Conservation (phyloP, 768 basidiomycete species). For the Panaeolus cyanescens region DNA sequence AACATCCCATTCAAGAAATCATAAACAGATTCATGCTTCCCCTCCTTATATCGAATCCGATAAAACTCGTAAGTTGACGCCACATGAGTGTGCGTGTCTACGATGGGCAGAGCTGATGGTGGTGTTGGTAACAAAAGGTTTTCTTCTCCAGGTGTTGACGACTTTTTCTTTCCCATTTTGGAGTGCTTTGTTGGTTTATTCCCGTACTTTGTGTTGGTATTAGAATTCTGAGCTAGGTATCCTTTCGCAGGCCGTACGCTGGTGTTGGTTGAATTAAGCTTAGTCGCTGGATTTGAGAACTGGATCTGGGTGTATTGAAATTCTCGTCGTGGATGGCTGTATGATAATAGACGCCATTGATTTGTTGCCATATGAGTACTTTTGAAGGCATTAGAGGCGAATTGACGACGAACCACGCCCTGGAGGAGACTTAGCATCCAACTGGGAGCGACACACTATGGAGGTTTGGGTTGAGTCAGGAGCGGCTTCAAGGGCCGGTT, state of each 20-base stretch:
- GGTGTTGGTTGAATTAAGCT: background rate
- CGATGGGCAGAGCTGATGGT: constrained; percentile 43
- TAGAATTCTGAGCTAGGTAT: background rate
- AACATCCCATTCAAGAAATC: constrained; percentile 73
- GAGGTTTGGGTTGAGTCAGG: background rate
- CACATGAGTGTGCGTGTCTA: constrained; percentile 90
- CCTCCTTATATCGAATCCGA: constrained; percentile 58
- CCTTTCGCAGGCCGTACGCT: background rate
- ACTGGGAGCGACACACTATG: background rate
- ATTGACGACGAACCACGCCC: background rate
- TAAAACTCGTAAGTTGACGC: constrained; percentile 72
- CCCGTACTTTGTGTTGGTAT: background rate
- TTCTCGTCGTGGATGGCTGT: background rate
- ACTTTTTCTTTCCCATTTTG: background rate
- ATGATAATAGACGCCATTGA: background rate
- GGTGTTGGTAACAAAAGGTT: constrained; percentile 38
- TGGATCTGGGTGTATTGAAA: background rate
- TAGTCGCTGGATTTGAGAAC: background rate
- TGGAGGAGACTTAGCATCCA: background rate
- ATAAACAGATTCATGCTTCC: constrained; percentile 54
- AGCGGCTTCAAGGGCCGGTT: background rate
- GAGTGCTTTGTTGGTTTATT: background rate
- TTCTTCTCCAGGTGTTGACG: constrained; percentile 33
- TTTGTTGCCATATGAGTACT: background rate
- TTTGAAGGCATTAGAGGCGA: background rate